Base-by-base conservation (phyloP, 78 protist species). In the Dictyostelium citrinum region DNA sequence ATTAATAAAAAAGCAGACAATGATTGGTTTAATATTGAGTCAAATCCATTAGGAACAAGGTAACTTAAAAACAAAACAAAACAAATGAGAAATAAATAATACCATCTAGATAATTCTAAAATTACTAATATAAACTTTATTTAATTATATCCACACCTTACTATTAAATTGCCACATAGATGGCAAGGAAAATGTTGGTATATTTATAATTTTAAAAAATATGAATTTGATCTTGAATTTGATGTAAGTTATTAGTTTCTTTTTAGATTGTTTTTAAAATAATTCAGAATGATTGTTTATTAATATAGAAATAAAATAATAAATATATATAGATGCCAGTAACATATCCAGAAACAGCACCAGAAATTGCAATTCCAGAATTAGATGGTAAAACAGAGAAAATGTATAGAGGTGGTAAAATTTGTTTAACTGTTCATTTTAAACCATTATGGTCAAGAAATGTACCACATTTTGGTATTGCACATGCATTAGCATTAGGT, bases 401-500 rank as follows among this genome's bases (percentile, higher is more conserved):
- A 45, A 91, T 95, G 95, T 81, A 96, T 91, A 96, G 99, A 9
- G 99, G 99, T 16, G 99, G 99, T 11, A 98, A 97, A 77, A 99
- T 99, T 60, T 99, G 99, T 82, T 77, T 97, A 24, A 98, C 98
- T 45, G 95, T 84, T 29, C 99, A 99, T 58, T 99, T 99, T 95
- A 86, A 97, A 31, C 99, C 99, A 45, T 83, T 99, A 29, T 99
- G 99, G 99, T 97, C 98, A 7, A 49, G 95, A 49, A 99, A 99
- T 76, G 96, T 84, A 31, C 99, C 99, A 11, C 96, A 92, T 29
- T 99, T 98, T 78, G 99, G 99, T 70, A 97, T 99, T 72, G 99
- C 98, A 1, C 99, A 99, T 72, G 98, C 99, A 3, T 88, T 99
- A 43, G 99, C 99, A 4, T 93, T 99, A 9, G 99, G 99, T 61